These are phyloP conservation scores for Starmerella bombi DNA, from an alignment of 805 yeast genomes.

Conservation along the genomic window DNA sequence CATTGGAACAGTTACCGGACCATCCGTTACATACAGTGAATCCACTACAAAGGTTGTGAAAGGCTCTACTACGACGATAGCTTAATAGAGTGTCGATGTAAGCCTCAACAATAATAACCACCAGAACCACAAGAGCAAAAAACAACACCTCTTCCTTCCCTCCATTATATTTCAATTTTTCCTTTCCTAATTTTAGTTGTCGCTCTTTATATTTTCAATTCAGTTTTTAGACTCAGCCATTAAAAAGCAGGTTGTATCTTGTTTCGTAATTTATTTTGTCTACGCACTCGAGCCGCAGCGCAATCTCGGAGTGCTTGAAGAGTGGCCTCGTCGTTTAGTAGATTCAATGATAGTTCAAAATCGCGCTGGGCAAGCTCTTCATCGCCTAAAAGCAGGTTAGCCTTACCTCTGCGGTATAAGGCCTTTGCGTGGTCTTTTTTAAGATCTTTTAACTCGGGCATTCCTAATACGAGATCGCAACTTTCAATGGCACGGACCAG, in stretches of 20 bases:
- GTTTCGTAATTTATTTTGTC: background rate
- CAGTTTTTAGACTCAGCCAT: too few relatives aligned
- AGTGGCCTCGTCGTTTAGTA: slow-evolving; percentile 12
- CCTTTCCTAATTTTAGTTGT: too few relatives aligned
- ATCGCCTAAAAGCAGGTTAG: slow-evolving; percentile 47
- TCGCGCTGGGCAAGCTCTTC: slow-evolving; percentile 55
- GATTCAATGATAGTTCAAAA: slow-evolving; percentile 44
- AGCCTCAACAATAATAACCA: too few relatives aligned
- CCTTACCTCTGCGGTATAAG: slow-evolving; percentile 67
- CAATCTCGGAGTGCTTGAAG: slow-evolving; percentile 4
- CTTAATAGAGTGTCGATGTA: too few relatives aligned
- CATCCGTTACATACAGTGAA: too few relatives aligned
- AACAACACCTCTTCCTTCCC: too few relatives aligned
- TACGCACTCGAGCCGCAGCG: background rate
- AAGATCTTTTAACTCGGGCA: slow-evolving; percentile 35
- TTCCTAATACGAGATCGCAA: slow-evolving; percentile 53
- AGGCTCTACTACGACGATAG: too few relatives aligned
- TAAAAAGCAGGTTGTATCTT: too few relatives aligned
- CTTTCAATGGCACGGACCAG: slow-evolving; percentile 42
- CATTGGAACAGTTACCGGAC: background rate
- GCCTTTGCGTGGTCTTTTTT: slow-evolving; percentile 71
- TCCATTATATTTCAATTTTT: too few relatives aligned
- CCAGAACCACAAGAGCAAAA: too few relatives aligned
- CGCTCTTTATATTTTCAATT: too few relatives aligned
- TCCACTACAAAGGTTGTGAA: too few relatives aligned